Evolutionary conservation across 805 yeast species (phyloP).

Genomic region (Ogataea neopini): DNA sequence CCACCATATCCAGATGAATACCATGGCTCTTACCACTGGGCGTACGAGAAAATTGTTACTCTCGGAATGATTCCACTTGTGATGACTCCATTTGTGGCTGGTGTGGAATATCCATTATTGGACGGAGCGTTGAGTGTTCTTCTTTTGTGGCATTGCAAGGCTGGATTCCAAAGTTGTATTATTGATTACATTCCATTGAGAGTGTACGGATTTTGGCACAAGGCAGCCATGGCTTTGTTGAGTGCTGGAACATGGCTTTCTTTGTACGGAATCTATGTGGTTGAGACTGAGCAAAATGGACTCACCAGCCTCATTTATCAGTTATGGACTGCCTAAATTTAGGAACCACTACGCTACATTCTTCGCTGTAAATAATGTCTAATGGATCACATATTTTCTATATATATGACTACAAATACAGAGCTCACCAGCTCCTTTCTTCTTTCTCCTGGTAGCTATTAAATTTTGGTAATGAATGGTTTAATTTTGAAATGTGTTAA

Average conservation of each 20-base stretch:
- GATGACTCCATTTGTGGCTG: conserved; percentile 73
- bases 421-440: not conserved
- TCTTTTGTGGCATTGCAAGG: conserved; percentile 74
- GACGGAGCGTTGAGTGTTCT: conserved; percentile 72
- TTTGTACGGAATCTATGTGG: conserved; percentile 76
- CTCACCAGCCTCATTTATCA: conserved; percentile 60
- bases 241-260: conserved; percentile 70
- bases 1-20: conserved; percentile 61
- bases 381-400: conserved; percentile 2
- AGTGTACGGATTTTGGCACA: conserved; percentile 77
- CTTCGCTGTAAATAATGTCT: conserved; percentile 1
- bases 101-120: conserved; percentile 64
- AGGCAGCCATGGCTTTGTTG: conserved; percentile 65
- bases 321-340: conserved; percentile 53
- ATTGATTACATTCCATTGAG: conserved; percentile 89
- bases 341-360: not conserved
- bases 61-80: conserved; percentile 75
- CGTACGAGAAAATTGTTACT: conserved; percentile 76
- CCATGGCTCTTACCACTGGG: conserved; percentile 93
- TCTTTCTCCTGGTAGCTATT: not conserved
- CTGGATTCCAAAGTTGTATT: conserved; percentile 89
- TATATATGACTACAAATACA: not conserved
- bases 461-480: no score
- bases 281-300: conserved; percentile 82
- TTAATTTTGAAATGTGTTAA: not conserved